Evolutionary conservation across 192 early-diverging fungal species (phyloP), one percentile per base, ranked within the genome.

Genomic region (Geranomyces variabilis): DNA sequence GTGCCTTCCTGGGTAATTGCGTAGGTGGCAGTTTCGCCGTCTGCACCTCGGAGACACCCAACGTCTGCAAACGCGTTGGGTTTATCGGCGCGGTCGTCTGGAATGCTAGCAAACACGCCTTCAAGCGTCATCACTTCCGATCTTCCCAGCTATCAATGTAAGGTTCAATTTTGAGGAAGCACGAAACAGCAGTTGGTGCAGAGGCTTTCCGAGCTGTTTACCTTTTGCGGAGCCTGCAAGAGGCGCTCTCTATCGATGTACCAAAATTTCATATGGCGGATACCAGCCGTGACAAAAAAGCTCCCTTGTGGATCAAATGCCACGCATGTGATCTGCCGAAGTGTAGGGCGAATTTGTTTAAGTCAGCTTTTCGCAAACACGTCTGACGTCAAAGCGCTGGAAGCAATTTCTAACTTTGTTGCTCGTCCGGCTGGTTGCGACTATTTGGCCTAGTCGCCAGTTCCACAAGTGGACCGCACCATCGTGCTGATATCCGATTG

Each of bases 401-500:
- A 41, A 41, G 10, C 3, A 10, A 3, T 10, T 3, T 10, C 36
- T 41, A 43, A 84, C 81, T 65, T 82, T 89, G 13, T 81, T 86
- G 19, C 86, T 93, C 30, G 91, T 80, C 60, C 82, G 83, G 66
- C 84, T 88, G 60, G 82, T 88, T 0, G 86, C 88, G 6, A 93
- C 70, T 69, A 85, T 84, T 7, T 70, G 68, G 6, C 85, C 84
- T 31, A 82, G 85, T 68, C 81, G 80, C 88, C 90, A 93, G 75
- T 93, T 87, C 93, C 93, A 94, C n/a, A 94, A 85, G 70, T 90
- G 83, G 31, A 93, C 66, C 69, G 86, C 89, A 0, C 91, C 92
- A 77, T 94, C 93, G 72, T 93, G 89, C 87, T 90, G 88, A 72
- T 87, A 86, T 9, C 93, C 93, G 21, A 93, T 71, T 1, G 93